Percentiles rank a stretch among this genome's conserved stretches.
Evolutionary conservation across 2,329 filamentous ascomycete species (phyloP).

Genomic region (Colletotrichum sp.): DNA sequence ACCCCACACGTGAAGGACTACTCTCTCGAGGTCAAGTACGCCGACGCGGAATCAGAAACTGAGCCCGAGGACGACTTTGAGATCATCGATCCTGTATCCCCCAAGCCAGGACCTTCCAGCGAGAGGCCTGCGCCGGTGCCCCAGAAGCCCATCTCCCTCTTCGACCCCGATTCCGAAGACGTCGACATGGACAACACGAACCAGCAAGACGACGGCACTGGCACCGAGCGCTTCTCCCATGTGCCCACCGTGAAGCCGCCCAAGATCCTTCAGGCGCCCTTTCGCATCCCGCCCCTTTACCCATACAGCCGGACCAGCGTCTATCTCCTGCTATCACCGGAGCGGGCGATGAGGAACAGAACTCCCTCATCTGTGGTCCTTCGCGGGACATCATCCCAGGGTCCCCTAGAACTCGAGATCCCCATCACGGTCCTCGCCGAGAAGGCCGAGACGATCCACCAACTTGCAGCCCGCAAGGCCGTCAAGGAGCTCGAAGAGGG

Average conservation of each 20-base stretch:
- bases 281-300: slow-evolving; percentile 67
- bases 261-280: slow-evolving; percentile 68
- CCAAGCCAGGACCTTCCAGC: slow-evolving; percentile 28
- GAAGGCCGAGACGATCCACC: slow-evolving; percentile 65
- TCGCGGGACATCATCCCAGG: slow-evolving; percentile 59
- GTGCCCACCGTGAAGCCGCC: slow-evolving; percentile 60
- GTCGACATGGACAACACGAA: slow-evolving; percentile 28
- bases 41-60: slow-evolving; percentile 19
- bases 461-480: slow-evolving; percentile 72
- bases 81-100: slow-evolving; percentile 60
- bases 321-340: slow-evolving; percentile 68
- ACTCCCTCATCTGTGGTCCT: slow-evolving; percentile 63
- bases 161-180: slow-evolving; percentile 51
- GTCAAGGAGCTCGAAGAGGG: slow-evolving; percentile 73
- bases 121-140: not conserved
- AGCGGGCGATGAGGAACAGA: slow-evolving; percentile 39
- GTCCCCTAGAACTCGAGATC: slow-evolving; percentile 68
- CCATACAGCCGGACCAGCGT: slow-evolving; percentile 69
- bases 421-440: slow-evolving; percentile 57
- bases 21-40: slow-evolving; percentile 66
- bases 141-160: slow-evolving; percentile 62
- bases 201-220: slow-evolving; percentile 24
- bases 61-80: slow-evolving; percentile 61
- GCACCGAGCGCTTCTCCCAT: slow-evolving; percentile 44
- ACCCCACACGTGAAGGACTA: slow-evolving; percentile 71